These are phyloP conservation scores for Tricholoma terreum DNA, from an alignment of 768 basidiomycete genomes.

Conservation along the genomic window DNA sequence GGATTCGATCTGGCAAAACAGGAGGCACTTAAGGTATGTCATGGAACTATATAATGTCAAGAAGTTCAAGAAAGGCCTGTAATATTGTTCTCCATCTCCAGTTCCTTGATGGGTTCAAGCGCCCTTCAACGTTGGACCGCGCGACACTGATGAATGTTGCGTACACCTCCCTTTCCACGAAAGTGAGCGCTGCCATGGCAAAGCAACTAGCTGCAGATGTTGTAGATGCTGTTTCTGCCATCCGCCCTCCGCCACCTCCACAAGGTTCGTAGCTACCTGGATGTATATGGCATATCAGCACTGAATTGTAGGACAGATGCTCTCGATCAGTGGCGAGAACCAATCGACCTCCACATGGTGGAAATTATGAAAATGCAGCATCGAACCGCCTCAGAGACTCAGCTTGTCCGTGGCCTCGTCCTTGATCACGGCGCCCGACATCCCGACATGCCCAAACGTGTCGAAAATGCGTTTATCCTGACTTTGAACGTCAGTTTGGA, in stretches of 20 bases:
- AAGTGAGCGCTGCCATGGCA: slow-evolving; percentile 78
- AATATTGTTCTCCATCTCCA: slow-evolving; percentile 30
- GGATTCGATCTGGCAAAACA: slow-evolving; percentile 99
- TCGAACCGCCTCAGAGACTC: slow-evolving; percentile 95
- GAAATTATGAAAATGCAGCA: slow-evolving; percentile 99
- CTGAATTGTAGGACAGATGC: slow-evolving; percentile 40
- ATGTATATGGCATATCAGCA: background rate
- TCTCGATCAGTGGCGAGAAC: slow-evolving; percentile 72
- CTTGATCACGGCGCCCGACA: slow-evolving; percentile 97
- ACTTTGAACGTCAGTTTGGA: slow-evolving; percentile 97
- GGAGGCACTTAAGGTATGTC: slow-evolving; percentile 77
- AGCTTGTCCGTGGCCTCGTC: slow-evolving; percentile 91
- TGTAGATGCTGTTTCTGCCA: slow-evolving; percentile 91
- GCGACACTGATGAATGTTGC: slow-evolving; percentile 92
- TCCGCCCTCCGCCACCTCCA: slow-evolving; percentile 65
- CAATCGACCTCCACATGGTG: slow-evolving; percentile 98
- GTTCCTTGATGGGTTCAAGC: slow-evolving; percentile 94
- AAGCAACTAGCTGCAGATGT: slow-evolving; percentile 87
- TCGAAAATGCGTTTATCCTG: slow-evolving; percentile 93
- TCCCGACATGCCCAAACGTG: slow-evolving; percentile 98
- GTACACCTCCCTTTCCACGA: slow-evolving; percentile 93
- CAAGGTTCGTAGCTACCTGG: slow-evolving; percentile 43
- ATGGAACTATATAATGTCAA: background rate
- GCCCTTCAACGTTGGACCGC: slow-evolving; percentile 74
- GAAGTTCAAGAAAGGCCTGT: background rate